These are phyloP conservation scores for Pichia sp. DNA, from an alignment of 1,139 yeast species.

Conservation along the genomic window DNA sequence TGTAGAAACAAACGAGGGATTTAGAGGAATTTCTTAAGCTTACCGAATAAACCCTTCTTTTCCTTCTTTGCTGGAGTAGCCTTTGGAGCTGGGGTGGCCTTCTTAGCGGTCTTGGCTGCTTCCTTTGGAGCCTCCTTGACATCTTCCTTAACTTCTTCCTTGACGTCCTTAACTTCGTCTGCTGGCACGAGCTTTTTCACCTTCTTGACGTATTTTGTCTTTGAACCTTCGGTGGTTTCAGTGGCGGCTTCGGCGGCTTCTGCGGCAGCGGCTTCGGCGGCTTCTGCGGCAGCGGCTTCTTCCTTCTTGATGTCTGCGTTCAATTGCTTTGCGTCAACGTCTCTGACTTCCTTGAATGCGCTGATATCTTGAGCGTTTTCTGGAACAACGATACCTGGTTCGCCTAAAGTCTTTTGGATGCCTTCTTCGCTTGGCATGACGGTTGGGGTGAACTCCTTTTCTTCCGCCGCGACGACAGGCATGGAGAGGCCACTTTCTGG, in stretches of 20 bases:
- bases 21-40: constrained; percentile 6
- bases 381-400: constrained; percentile 57
- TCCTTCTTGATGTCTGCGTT: constrained; percentile 33
- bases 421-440: constrained; percentile 58
- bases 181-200: constrained; percentile 31
- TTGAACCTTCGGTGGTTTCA: constrained; percentile 12
- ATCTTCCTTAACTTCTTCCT: too few relatives aligned
- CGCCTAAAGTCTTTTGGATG: constrained; percentile 46
- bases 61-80: constrained; percentile 12
- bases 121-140: constrained; percentile 26
- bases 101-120: constrained; percentile 16
- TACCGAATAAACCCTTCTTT: constrained; percentile 12
- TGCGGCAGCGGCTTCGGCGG: too few relatives aligned
- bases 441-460: constrained; percentile 39
- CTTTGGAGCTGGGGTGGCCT: neutral
- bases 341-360: constrained; percentile 45
- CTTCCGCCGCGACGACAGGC: constrained; percentile 21
- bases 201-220: constrained; percentile 33
- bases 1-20: neutral
- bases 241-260: too few relatives aligned
- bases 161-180: constrained; percentile 13
- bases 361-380: constrained; percentile 48
- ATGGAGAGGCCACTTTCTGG: constrained; percentile 50
- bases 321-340: constrained; percentile 47
- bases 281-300: constrained; percentile 2